A percentile compares a stretch with the other conserved stretches of the same genome.
Evolutionary conservation across 2,329 filamentous ascomycete species (phyloP).

Genomic region (Penicillium digitatum): DNA sequence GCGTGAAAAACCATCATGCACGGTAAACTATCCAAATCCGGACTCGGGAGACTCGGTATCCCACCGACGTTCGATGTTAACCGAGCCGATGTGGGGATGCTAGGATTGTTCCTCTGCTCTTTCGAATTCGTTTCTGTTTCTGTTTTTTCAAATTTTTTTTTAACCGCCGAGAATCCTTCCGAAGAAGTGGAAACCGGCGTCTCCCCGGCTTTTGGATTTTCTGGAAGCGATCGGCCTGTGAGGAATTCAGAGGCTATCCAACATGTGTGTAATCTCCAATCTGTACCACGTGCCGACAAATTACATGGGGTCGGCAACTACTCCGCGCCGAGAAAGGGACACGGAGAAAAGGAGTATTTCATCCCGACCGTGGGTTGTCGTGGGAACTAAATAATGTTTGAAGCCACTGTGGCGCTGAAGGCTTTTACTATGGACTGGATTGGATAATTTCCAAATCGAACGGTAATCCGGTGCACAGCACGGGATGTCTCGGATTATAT

Average conservation of each 20-base stretch:
- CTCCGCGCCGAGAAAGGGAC: conserved; percentile 2
- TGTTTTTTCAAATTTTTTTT: too few relatives aligned
- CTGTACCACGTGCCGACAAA: background rate
- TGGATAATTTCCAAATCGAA: background rate
- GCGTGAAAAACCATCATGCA: conserved; percentile 1
- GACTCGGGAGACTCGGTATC: conserved; percentile 11
- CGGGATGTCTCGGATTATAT: conserved; percentile 7
- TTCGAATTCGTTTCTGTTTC: background rate
- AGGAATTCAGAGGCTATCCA: background rate
- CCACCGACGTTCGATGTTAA: conserved; percentile 1
- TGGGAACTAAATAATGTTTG: background rate
- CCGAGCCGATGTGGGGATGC: conserved; percentile 13
- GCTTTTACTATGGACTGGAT: background rate
- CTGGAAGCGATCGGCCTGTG: background rate
- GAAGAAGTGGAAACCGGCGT: background rate
- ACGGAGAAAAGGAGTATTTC: background rate
- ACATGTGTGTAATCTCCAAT: background rate
- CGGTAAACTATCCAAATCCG: conserved; percentile 2
- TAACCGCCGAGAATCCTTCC: background rate
- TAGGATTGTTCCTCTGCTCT: conserved; percentile 2
- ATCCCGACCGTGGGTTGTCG: background rate
- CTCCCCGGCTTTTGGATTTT: background rate
- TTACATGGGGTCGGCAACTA: background rate
- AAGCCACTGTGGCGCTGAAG: background rate
- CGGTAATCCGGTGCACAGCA: background rate